Evolutionary conservation across 805 yeast genomes (phyloP).

Genomic region (Saccharomyces mikatae): DNA sequence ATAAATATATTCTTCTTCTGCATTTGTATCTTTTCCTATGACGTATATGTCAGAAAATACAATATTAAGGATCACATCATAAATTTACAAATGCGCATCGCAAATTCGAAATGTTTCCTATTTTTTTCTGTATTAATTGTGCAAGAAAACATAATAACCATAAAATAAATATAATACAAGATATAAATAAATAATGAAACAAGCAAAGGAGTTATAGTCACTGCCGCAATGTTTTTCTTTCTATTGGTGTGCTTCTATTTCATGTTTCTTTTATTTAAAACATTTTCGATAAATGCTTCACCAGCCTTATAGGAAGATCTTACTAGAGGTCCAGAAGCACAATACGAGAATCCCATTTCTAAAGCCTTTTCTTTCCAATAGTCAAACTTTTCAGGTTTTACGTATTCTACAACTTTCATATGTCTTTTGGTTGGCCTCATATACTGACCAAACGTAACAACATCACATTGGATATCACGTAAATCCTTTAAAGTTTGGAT

Average conservation of each 20-base stretch:
- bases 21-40: not conserved
- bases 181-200: not conserved
- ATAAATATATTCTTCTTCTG: not conserved
- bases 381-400: constrained; percentile 89
- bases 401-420: constrained; percentile 94
- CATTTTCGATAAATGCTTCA: constrained; percentile 92
- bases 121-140: not conserved
- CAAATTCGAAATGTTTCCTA: not conserved
- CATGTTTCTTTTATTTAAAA: constrained; percentile 58
- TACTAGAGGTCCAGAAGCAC: constrained; percentile 96
- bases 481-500: constrained; percentile 67
- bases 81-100: not conserved
- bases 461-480: constrained; percentile 73
- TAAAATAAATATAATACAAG: not conserved
- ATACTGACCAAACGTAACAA: constrained; percentile 96
- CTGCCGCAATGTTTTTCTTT: not conserved
- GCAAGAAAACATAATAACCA: not conserved
- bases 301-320: constrained; percentile 98
- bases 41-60: too few species aligned
- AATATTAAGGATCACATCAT: not conserved
- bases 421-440: constrained; percentile 99
- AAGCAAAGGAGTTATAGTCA: not conserved
- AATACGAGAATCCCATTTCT: constrained; percentile 86
- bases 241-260: not conserved
- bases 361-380: constrained; percentile 83